phyloP scores from a whole-genome alignment of 176 grass and related monocot species.

The Dendrocalamus sinicus region DNA sequence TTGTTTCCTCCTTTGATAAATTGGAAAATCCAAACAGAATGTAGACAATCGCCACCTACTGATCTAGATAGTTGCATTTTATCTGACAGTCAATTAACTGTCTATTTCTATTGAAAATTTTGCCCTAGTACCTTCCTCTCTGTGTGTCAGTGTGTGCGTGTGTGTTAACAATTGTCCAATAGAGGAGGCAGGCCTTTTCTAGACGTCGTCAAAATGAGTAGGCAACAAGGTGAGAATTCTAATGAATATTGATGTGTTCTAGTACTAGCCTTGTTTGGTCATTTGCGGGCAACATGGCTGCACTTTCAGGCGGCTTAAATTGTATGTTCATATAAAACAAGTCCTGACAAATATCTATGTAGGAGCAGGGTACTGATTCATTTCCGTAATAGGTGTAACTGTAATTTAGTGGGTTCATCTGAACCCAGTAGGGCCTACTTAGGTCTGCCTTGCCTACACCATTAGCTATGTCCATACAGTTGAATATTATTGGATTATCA shows the following conservation, averaged over 20 bases:
- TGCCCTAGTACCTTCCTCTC: neutral
- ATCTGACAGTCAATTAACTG: neutral
- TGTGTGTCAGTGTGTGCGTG: neutral
- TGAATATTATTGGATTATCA: slow-evolving; percentile 13
- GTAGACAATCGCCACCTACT: neutral
- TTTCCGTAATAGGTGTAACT: neutral
- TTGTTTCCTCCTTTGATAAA: neutral
- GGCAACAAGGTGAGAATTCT: neutral
- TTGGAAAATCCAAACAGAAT: slow-evolving; percentile 12
- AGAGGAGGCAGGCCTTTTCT: neutral
- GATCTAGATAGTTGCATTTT: neutral
- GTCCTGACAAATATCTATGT: neutral
- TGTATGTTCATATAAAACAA: neutral
- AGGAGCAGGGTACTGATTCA: neutral
- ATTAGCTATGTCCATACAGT: neutral
- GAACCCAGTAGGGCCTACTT: neutral
- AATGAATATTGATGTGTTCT: slow-evolving; percentile 1
- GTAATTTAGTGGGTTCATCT: slow-evolving; percentile 13
- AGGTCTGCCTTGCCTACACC: slow-evolving; percentile 19
- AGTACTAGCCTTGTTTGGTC: neutral
- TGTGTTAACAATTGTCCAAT: slow-evolving; percentile 3
- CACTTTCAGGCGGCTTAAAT: slow-evolving; percentile 13
- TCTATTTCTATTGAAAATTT: slow-evolving; percentile 9
- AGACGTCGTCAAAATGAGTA: slow-evolving; percentile 2
- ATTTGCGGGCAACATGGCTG: neutral